These are phyloP conservation scores for Vigna reflexopilosa DNA, from an alignment of 306 rosid genomes.

Conservation along the genomic window DNA sequence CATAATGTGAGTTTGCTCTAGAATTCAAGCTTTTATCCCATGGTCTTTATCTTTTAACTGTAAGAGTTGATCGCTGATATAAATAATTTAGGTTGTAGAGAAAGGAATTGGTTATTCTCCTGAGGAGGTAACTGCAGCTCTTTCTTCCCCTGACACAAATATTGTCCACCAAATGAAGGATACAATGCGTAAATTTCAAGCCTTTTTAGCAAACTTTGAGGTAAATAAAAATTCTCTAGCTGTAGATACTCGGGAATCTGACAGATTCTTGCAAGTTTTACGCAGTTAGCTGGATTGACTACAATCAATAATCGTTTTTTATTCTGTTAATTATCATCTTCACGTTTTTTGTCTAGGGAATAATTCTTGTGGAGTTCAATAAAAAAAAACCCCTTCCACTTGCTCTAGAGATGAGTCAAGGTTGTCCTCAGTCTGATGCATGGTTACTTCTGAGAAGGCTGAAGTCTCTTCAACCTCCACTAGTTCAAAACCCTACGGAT, in stretches of 20 bases:
- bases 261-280: conserved; percentile 25
- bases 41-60: conserved; percentile 29
- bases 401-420: conserved; percentile 80
- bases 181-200: conserved; percentile 71
- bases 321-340: conserved; percentile 31
- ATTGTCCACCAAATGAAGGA: conserved; percentile 64
- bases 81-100: conserved; percentile 70
- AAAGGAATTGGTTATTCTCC: conserved; percentile 82
- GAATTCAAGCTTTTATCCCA: conserved; percentile 20
- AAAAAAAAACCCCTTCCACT: conserved; percentile 59
- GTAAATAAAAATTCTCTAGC: conserved; percentile 46
- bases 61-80: conserved; percentile 29
- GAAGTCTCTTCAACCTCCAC: conserved; percentile 48
- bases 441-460: conserved; percentile 79
- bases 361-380: conserved; percentile 74
- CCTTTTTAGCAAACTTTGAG: conserved; percentile 79
- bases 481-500: conserved; percentile 38
- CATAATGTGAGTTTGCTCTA: conserved; percentile 69
- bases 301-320: conserved; percentile 17
- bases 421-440: conserved; percentile 77
- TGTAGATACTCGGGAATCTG: not conserved
- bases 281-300: conserved; percentile 25
- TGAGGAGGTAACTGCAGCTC: conserved; percentile 70
- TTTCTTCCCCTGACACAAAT: conserved; percentile 66
- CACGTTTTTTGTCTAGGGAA: conserved; percentile 61